Evolutionary conservation across 805 yeast species (phyloP).

Genomic region (Spathaspora girioi): DNA sequence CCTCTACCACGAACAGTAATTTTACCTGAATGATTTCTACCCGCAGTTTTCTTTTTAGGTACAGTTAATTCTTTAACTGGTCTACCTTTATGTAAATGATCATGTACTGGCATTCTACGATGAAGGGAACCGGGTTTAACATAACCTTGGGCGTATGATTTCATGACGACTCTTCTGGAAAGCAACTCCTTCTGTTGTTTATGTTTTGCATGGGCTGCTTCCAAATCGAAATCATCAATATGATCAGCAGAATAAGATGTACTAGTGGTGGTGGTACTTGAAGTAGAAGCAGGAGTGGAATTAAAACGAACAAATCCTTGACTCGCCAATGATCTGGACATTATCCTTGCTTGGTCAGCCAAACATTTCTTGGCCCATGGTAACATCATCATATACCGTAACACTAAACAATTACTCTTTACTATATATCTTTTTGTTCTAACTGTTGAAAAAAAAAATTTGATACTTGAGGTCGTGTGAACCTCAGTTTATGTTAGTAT

Average conservation of each 20-base stretch:
- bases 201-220: conserved; percentile 69
- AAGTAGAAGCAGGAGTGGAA: conserved; percentile 8
- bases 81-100: conserved; percentile 80
- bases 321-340: not conserved
- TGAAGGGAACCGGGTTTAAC: conserved; percentile 85
- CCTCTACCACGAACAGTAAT: conserved; percentile 94
- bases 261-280: not conserved
- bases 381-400: conserved; percentile 3
- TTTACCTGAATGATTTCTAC: conserved; percentile 84
- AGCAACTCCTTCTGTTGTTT: conserved; percentile 71
- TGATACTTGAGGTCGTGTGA: conserved; percentile 1
- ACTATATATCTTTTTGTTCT: not conserved
- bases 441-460: not conserved
- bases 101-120: conserved; percentile 83
- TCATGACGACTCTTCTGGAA: conserved; percentile 66
- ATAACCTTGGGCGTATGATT: conserved; percentile 64
- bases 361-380: conserved; percentile 10
- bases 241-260: conserved; percentile 9
- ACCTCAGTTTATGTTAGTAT: not conserved
- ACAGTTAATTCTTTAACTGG: conserved; percentile 76
- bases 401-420: no score
- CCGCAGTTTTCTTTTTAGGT: conserved; percentile 69
- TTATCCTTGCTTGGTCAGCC: conserved; percentile 3
- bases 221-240: conserved; percentile 64
- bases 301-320: conserved; percentile 9